Evolutionary conservation across 371 early-diverging fungal species (phyloP).

Genomic region (Enterospora canceri): DNA sequence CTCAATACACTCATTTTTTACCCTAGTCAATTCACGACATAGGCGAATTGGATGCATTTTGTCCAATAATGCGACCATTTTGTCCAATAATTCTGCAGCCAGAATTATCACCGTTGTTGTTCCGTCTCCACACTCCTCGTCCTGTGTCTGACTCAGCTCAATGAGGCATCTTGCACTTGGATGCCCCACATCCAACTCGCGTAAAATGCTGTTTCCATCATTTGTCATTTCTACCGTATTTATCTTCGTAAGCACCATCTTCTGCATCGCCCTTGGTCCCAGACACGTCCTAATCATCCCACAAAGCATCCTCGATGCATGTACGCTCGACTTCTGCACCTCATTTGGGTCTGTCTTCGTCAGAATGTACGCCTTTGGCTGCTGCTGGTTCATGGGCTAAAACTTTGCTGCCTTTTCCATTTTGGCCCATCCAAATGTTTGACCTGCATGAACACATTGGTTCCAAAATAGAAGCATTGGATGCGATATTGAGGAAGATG

Average conservation of each 20-base stretch:
- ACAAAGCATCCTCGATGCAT: constrained; percentile 61
- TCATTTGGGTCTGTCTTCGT: constrained; percentile 30
- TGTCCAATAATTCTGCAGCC: constrained; percentile 51
- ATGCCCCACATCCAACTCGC: constrained; percentile 96
- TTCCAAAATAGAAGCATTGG: constrained; percentile 49
- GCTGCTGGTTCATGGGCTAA: constrained; percentile 4
- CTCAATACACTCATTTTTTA: constrained; percentile 72
- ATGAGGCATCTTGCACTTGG: constrained; percentile 98
- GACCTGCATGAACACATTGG: constrained; percentile 37
- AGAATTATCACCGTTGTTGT: constrained; percentile 96
- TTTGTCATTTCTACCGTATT: constrained; percentile 96
- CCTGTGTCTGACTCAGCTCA: constrained; percentile 95
- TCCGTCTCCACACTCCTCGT: constrained; percentile 99
- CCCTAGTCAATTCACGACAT: constrained; percentile 74
- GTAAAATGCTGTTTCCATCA: constrained; percentile 95
- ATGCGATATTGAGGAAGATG: constrained; percentile 43
- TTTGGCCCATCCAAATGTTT: not conserved
- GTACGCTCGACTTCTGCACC: constrained; percentile 37
- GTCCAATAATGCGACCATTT: constrained; percentile 59
- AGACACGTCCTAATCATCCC: constrained; percentile 95
- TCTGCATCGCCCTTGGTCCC: constrained; percentile 96
- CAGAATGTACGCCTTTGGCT: constrained; percentile 38
- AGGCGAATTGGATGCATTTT: constrained; percentile 93
- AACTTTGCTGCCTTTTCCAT: no score
- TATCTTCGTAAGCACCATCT: constrained; percentile 98